A percentile compares a stretch with the other conserved stretches of the same genome.
phyloP scores from a whole-genome alignment of 345 rosid species.

The Raphanus sativus region DNA sequence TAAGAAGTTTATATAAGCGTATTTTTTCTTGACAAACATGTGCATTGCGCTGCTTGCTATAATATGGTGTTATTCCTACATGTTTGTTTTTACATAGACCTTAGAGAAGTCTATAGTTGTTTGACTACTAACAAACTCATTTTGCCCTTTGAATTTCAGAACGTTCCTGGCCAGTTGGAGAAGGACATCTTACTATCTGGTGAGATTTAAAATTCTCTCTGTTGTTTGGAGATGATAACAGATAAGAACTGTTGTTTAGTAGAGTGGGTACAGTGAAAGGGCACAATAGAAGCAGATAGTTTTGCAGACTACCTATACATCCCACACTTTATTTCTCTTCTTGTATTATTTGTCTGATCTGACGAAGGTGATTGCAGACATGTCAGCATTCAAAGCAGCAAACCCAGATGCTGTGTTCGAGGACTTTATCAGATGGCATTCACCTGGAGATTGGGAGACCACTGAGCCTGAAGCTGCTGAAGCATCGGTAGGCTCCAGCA shows the following conservation, averaged over 20 bases:
- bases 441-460: conserved; percentile 93
- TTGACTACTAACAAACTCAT: conserved; percentile 3
- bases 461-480: conserved; percentile 42
- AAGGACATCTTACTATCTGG: conserved; percentile 79
- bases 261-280: not conserved
- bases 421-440: conserved; percentile 98
- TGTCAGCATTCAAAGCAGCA: conserved; percentile 99
- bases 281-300: not conserved
- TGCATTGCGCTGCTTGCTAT: not conserved
- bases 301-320: not conserved
- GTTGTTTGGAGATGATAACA: not conserved
- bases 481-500: conserved; percentile 42
- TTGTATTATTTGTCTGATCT: conserved; percentile 19
- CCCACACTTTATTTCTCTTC: not conserved
- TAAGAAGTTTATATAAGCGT: conserved; percentile 5
- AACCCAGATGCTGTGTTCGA: conserved; percentile 91
- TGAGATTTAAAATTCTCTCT: conserved; percentile 36
- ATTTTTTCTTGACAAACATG: conserved; percentile 16
- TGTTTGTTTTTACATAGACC: not conserved
- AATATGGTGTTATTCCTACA: not conserved
- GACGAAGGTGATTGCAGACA: conserved; percentile 50
- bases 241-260: conserved; percentile 3
- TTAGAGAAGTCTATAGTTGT: not conserved
- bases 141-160: conserved; percentile 56
- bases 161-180: conserved; percentile 94